These are phyloP conservation scores for Mallotus repandus DNA, from an alignment of 441 rosid genomes.

Conservation along the genomic window DNA sequence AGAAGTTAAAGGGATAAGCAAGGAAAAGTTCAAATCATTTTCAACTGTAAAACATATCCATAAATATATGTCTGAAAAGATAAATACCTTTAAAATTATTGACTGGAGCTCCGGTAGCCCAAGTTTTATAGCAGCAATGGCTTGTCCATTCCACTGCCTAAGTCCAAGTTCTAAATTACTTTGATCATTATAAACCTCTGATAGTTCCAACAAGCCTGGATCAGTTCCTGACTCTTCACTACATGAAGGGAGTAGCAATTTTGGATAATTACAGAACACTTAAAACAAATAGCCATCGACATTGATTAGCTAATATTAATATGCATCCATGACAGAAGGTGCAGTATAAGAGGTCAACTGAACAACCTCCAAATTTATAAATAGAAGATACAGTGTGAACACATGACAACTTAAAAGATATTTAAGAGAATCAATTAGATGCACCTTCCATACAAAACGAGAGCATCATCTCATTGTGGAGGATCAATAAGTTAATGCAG, in stretches of 20 bases:
- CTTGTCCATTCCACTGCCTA: conserved; percentile 62
- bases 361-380: not conserved
- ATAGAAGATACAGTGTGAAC: too few relatives aligned
- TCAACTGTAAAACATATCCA: conserved; percentile 4
- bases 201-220: conserved; percentile 52
- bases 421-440: too few relatives aligned
- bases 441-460: too few relatives aligned
- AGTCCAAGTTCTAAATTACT: conserved; percentile 69
- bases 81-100: conserved; percentile 66
- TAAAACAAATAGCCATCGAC: not conserved
- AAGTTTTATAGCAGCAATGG: conserved; percentile 54
- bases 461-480: too few relatives aligned
- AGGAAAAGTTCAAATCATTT: conserved; percentile 1
- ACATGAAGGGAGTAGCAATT: conserved; percentile 29
- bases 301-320: not conserved
- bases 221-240: conserved; percentile 67
- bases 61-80: conserved; percentile 2
- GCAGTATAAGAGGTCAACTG: not conserved
- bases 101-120: conserved; percentile 60
- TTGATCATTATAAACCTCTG: conserved; percentile 35
- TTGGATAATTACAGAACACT: conserved; percentile 19
- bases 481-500: too few relatives aligned
- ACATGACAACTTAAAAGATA: too few relatives aligned
- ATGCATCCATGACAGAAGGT: not conserved
- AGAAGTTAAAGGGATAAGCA: not conserved